Conservation (phyloP, 768 basidiomycete genomes). For the Pisolithus marmoratus region DNA sequence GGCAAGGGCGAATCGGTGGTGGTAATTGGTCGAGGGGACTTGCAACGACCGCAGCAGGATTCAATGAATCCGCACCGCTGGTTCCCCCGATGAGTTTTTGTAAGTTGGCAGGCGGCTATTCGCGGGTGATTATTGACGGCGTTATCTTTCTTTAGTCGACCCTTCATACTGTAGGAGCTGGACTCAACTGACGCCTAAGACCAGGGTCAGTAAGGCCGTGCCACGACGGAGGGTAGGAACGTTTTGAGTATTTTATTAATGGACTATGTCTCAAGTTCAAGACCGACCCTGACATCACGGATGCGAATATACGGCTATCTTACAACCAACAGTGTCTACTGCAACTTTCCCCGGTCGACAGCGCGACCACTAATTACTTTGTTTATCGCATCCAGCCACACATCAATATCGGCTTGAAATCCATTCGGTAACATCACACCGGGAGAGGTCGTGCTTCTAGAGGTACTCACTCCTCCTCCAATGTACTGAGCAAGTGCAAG, state of each 20-base stretch:
- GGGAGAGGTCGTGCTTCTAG: conserved; percentile 10
- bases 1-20: not conserved
- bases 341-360: conserved; percentile 45
- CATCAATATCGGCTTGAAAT: conserved; percentile 39
- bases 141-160: conserved; percentile 14
- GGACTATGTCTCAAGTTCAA: not conserved
- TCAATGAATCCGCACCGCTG: not conserved
- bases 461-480: conserved; percentile 35
- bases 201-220: not conserved
- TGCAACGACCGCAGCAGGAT: not conserved
- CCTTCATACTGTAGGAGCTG: conserved; percentile 17
- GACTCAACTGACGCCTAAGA: not conserved
- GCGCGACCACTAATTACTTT: conserved; percentile 59
- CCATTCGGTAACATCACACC: conserved; percentile 5
- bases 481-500: conserved; percentile 86
- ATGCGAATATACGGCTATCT: not conserved
- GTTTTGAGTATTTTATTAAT: not conserved
- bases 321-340: conserved; percentile 8
- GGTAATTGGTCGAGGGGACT: conserved; percentile 2
- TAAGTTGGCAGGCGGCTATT: conserved; percentile 10
- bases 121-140: not conserved
- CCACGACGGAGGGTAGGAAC: not conserved
- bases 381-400: conserved; percentile 86
- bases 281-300: not conserved
- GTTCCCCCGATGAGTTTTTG: conserved; percentile 17